A percentile compares a stretch with the other conserved stretches of the same genome.
Evolutionary conservation across 495 filamentous ascomycete species (phyloP).

Genomic region (Mycothermus thermophilus): DNA sequence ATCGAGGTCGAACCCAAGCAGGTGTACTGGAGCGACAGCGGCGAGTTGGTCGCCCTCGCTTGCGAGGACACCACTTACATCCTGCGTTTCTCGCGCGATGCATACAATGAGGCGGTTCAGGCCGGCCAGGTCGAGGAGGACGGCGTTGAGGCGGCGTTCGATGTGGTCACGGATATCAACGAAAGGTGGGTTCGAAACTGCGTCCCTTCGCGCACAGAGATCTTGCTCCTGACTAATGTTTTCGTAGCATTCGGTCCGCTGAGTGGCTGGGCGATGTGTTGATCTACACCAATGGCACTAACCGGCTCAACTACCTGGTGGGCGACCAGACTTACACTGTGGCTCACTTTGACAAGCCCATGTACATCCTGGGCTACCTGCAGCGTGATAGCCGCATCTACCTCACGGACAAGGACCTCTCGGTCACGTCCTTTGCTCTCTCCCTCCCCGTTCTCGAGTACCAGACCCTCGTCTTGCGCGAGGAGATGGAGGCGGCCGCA

Average conservation of each 20-base stretch:
- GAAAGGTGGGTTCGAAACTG: too few species aligned
- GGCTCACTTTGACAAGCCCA: slow-evolving; percentile 86
- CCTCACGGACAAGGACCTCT: slow-evolving; percentile 87
- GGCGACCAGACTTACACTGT: slow-evolving; percentile 98
- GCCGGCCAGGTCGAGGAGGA: slow-evolving; percentile 79
- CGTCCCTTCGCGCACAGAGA: too few species aligned
- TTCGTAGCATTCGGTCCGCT: slow-evolving; percentile 65
- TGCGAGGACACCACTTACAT: slow-evolving; percentile 96
- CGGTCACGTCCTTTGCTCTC: slow-evolving; percentile 76
- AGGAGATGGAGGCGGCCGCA: slow-evolving; percentile 83
- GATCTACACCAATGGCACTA: slow-evolving; percentile 94
- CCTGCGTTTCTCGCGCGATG: slow-evolving; percentile 76
- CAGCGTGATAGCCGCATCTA: slow-evolving; percentile 88
- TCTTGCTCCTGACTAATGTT: slow-evolving; percentile 9
- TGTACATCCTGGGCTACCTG: slow-evolving; percentile 92
- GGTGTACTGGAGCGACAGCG: slow-evolving; percentile 96
- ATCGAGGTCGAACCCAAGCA: slow-evolving; percentile 91
- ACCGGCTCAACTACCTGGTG: slow-evolving; percentile 94
- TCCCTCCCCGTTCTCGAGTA: slow-evolving; percentile 94
- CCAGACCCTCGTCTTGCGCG: slow-evolving; percentile 87
- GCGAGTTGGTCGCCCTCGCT: slow-evolving; percentile 81
- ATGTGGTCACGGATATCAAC: slow-evolving; percentile 86
- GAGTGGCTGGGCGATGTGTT: slow-evolving; percentile 98
- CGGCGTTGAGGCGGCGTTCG: slow-evolving; percentile 93
- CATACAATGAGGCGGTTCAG: slow-evolving; percentile 68